Evolutionary conservation across 2,329 filamentous ascomycete genomes (phyloP).

Genomic region (Colletotrichum melonis): DNA sequence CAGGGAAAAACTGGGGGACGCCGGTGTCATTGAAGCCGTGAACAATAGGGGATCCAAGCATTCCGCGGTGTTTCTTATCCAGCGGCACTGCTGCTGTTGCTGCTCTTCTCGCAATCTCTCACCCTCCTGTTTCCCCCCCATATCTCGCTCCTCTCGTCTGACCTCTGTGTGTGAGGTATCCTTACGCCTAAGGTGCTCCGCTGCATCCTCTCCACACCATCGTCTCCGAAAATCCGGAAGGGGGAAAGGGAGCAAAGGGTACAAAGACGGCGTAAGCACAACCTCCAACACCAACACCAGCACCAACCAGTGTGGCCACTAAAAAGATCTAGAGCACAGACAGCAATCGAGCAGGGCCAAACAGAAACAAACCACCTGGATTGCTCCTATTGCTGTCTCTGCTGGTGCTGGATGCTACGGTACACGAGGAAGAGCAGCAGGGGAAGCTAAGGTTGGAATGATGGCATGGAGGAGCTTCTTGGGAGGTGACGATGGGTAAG

Average conservation of each 20-base stretch:
- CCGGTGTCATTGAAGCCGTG: conserved; percentile 33
- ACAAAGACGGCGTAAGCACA: conserved; percentile 24
- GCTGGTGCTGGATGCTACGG: conserved; percentile 10
- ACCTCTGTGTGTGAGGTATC: neutral
- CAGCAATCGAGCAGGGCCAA: conserved; percentile 5
- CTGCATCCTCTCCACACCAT: conserved; percentile 14
- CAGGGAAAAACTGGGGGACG: conserved; percentile 22
- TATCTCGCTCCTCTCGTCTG: neutral
- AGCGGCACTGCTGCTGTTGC: neutral
- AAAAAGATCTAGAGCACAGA: conserved; percentile 20
- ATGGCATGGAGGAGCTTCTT: conserved; percentile 2
- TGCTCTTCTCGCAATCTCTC: neutral
- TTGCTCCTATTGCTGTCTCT: neutral
- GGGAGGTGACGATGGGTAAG: conserved; percentile 6
- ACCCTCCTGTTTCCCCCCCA: neutral
- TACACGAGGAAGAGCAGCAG: neutral
- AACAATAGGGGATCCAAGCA: conserved; percentile 35
- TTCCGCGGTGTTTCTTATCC: conserved; percentile 21
- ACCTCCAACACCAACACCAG: conserved; percentile 3
- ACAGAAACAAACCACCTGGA: neutral
- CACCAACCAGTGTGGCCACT: conserved; percentile 9
- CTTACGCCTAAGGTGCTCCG: neutral
- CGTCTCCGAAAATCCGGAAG: conserved; percentile 28
- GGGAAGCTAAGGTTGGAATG: neutral
- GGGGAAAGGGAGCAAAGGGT: conserved; percentile 27